Evolutionary conservation across 495 filamentous ascomycete species (phyloP).

Genomic region (Articulospora tetracladia): DNA sequence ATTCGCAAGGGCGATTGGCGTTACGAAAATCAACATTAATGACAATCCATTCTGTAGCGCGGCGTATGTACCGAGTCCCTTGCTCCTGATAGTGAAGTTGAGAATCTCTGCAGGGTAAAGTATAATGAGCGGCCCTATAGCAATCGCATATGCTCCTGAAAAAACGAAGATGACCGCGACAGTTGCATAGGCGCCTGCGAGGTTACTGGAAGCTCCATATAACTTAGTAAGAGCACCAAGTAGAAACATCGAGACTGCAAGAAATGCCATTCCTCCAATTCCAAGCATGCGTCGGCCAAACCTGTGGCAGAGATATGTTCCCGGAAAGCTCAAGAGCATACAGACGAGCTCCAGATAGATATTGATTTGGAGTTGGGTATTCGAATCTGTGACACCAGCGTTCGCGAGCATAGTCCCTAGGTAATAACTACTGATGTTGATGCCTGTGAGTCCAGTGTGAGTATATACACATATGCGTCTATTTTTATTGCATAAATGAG

Average conservation of each 20-base stretch:
- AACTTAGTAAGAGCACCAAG: slow-evolving; percentile 32
- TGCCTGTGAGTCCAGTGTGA: too few species aligned
- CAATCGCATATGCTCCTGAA: slow-evolving; percentile 35
- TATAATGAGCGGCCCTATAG: slow-evolving; percentile 36
- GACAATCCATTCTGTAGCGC: slow-evolving; percentile 30
- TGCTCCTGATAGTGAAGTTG: slow-evolving; percentile 30
- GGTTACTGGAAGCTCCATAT: slow-evolving; percentile 4
- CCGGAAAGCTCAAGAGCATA: slow-evolving; percentile 58
- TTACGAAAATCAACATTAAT: slow-evolving; percentile 35
- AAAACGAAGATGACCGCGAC: slow-evolving; percentile 28
- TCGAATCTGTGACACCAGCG: slow-evolving; percentile 19
- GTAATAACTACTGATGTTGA: slow-evolving; percentile 37
- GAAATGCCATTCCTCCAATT: slow-evolving; percentile 23
- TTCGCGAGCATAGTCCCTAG: slow-evolving; percentile 33
- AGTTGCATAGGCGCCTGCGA: slow-evolving; percentile 14
- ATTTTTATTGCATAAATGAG: background rate
- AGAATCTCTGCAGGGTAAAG: slow-evolving; percentile 41
- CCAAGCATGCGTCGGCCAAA: slow-evolving; percentile 55
- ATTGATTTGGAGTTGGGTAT: slow-evolving; percentile 21
- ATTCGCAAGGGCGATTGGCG: slow-evolving; percentile 38
- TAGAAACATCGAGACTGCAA: slow-evolving; percentile 34
- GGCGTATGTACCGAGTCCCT: slow-evolving; percentile 26
- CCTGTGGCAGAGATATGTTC: slow-evolving; percentile 60
- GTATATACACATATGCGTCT: too few species aligned
- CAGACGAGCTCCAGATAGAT: slow-evolving; percentile 56